These are phyloP conservation scores for Phlyctochytrium arcticum DNA, from an alignment of 192 early-diverging fungal genomes.

Conservation along the genomic window DNA sequence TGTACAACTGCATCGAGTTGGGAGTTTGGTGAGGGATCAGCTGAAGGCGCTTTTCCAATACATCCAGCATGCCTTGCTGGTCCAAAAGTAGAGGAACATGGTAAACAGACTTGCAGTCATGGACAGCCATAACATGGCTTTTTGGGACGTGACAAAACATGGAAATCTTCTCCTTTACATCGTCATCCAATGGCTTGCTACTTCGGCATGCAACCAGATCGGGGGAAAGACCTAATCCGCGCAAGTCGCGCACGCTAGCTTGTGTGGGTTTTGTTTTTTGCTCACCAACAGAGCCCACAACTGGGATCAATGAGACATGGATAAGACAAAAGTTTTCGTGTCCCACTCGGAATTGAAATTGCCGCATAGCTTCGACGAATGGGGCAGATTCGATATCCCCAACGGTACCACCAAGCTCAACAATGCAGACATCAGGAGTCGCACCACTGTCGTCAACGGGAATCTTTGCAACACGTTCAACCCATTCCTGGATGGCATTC, in stretches of 20 bases:
- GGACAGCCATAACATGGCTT: slow-evolving; percentile 89
- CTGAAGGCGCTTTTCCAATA: slow-evolving; percentile 75
- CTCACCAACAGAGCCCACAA: slow-evolving; percentile 96
- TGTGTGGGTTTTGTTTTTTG: slow-evolving; percentile 99
- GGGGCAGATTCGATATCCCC: slow-evolving; percentile 99
- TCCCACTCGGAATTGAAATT: slow-evolving; percentile 99
- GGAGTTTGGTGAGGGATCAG: slow-evolving; percentile 58
- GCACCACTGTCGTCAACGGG: slow-evolving; percentile 78
- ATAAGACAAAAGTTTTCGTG: slow-evolving; percentile 97
- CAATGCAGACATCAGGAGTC: slow-evolving; percentile 94
- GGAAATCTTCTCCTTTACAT: slow-evolving; percentile 87
- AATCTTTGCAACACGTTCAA: slow-evolving; percentile 89
- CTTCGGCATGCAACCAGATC: slow-evolving; percentile 97
- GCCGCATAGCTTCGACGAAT: slow-evolving; percentile 99
- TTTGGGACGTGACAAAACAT: slow-evolving; percentile 99
- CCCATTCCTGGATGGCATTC: slow-evolving; percentile 96
- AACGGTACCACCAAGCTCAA: slow-evolving; percentile 97
- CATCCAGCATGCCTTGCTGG: slow-evolving; percentile 79
- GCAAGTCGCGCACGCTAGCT: slow-evolving; percentile 87
- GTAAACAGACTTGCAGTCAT: slow-evolving; percentile 95
- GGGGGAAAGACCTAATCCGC: slow-evolving; percentile 90
- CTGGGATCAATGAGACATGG: slow-evolving; percentile 95
- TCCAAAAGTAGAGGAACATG: slow-evolving; percentile 92
- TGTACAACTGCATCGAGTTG: slow-evolving; percentile 64
- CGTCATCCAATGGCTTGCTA: slow-evolving; percentile 74